Evolutionary conservation across 1,139 yeast species (phyloP).

Genomic region (Kodamaea derodonti): DNA sequence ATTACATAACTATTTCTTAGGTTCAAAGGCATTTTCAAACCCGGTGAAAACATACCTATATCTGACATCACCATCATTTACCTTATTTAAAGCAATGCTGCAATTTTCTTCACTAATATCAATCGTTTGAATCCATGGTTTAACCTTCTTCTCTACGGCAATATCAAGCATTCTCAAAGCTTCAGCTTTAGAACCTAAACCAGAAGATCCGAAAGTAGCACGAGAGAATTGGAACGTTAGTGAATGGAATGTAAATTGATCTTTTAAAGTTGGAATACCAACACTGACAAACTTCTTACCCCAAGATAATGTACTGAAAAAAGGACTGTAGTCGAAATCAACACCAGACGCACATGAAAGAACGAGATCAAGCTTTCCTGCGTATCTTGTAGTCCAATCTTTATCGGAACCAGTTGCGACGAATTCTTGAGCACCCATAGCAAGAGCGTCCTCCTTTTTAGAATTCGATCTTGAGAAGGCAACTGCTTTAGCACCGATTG

Average conservation of each 20-base stretch:
- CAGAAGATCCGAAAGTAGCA: constrained; percentile 29
- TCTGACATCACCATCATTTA: constrained; percentile 22
- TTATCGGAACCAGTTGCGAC: constrained; percentile 37
- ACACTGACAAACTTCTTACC: constrained; percentile 52
- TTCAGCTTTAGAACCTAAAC: constrained; percentile 18
- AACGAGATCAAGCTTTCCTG: constrained; percentile 42
- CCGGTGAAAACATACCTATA: constrained; percentile 17
- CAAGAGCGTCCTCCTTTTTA: constrained; percentile 33
- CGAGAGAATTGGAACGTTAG: constrained; percentile 27
- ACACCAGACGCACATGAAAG: constrained; percentile 47
- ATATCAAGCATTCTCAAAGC: constrained; percentile 24
- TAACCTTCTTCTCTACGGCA: constrained; percentile 36
- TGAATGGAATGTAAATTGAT: constrained; percentile 25
- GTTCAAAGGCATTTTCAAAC: constrained; percentile 10
- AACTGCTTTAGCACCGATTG: constrained; percentile 39
- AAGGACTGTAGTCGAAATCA: constrained; percentile 27
- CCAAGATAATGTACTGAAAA: constrained; percentile 31
- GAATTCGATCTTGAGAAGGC: constrained; percentile 32
- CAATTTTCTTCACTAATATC: constrained; percentile 33
- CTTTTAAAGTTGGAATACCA: constrained; percentile 44
- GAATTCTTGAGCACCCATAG: constrained; percentile 38
- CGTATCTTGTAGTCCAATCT: constrained; percentile 27
- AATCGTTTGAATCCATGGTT: constrained; percentile 42
- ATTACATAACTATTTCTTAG: neutral
- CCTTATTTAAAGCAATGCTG: constrained; percentile 28